Evolutionary conservation across 495 filamentous ascomycete genomes (phyloP), one percentile per base, ranked within the genome.

Genomic region (Trichoderma parareesei): DNA sequence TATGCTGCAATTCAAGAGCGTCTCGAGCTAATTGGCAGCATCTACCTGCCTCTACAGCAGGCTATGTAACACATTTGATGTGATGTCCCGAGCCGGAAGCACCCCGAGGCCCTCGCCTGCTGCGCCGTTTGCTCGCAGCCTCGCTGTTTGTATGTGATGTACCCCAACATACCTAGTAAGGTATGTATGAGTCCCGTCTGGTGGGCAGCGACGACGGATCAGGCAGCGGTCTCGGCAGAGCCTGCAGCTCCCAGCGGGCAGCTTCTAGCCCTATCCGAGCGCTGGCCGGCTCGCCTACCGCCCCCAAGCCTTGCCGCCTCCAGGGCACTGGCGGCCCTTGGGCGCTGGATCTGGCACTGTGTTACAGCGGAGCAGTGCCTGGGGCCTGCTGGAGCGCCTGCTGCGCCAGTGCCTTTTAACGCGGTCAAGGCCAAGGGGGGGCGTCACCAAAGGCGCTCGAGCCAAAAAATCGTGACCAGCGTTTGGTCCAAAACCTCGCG

Each of bases 391-490:
- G 46, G 16, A 8, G 16, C 16, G 46, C 53, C 27, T 27, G 27
- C 27, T 27, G 27, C 27, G 27, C 27, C 27, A 27, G 27, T 27
- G 27, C 27, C 27, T 57, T 5, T 37, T 27, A 37, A 57, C 53
- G 53, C 53, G 53, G 53, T 37, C 53, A 57, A 57, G 40, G 27
- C 27, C 27, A 27, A 27, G 27, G 48, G 48, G 48, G 53, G 53
- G 53, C 53, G 53, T 57, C 53, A 57, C 53, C 48, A 27, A 27
- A n/a, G 53, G 33, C 53, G 53, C 53, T 57, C 33, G 16, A 57
- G 53, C 53, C 53, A 57, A 57, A 57, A 57, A 57, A 57, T 57
- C 53, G 53, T 57, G 53, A 57, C 53, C 53, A 57, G 53, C 53
- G 27, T 57, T 57, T 57, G 9, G 53, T 57, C 53, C 14, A 57